Conservation (phyloP, 345 rosid species). For the Trapa bicornis region DNA sequence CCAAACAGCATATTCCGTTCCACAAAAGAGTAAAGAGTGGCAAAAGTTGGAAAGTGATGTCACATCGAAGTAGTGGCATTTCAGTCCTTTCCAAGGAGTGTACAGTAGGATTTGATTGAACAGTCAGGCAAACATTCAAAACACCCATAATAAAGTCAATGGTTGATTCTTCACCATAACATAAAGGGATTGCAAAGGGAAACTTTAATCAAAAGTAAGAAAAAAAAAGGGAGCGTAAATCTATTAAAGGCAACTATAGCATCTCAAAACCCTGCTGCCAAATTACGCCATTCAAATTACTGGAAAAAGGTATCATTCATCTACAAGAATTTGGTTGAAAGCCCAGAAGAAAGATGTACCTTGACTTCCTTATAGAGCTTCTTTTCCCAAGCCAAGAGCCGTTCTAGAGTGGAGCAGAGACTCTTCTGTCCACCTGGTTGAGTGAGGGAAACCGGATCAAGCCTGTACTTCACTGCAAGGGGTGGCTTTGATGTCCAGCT, state of each 20-base stretch:
- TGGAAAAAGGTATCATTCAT: slow-evolving; percentile 5
- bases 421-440: slow-evolving; percentile 58
- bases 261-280: slow-evolving; percentile 18
- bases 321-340: background rate
- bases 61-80: slow-evolving; percentile 1
- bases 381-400: slow-evolving; percentile 96
- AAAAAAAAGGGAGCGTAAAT: background rate
- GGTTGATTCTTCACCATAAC: slow-evolving; percentile 1
- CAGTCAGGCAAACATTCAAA: background rate
- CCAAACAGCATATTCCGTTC: slow-evolving; percentile 7
- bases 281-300: slow-evolving; percentile 18
- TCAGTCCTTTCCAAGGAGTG: background rate
- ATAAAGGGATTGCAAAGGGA: slow-evolving; percentile 1
- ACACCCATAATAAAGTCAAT: background rate
- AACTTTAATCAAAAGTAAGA: background rate
- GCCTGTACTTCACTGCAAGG: slow-evolving; percentile 71
- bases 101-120: background rate
- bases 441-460: slow-evolving; percentile 47
- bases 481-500: slow-evolving; percentile 97
- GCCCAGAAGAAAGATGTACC: slow-evolving; percentile 22
- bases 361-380: slow-evolving; percentile 87
- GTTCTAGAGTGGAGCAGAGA: slow-evolving; percentile 74
- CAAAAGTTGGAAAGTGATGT: slow-evolving; percentile 3
- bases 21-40: background rate
- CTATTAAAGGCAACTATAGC: slow-evolving; percentile 4